phyloP scores from a whole-genome alignment of 768 basidiomycete species.

The Antrodiella citrinella region DNA sequence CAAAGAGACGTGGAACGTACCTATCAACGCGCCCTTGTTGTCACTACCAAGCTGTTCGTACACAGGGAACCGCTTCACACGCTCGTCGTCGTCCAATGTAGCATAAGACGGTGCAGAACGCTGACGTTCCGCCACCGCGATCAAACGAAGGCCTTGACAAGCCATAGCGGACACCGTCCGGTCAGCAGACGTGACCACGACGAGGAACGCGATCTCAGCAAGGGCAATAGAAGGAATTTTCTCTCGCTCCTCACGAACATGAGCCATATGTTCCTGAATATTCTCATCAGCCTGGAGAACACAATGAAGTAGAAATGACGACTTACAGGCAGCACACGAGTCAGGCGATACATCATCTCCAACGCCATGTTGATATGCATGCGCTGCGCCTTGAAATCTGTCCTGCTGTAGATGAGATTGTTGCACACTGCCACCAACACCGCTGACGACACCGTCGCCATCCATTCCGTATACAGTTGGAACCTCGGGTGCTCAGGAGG shows the following conservation, averaged over 20 bases:
- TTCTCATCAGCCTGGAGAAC: neutral
- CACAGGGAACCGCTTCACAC: conserved; percentile 60
- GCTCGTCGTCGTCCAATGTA: conserved; percentile 49
- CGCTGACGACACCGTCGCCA: conserved; percentile 41
- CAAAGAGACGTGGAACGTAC: conserved; percentile 31
- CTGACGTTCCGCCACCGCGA: conserved; percentile 61
- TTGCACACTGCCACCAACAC: conserved; percentile 40
- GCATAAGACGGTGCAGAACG: conserved; percentile 46
- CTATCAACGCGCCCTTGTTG: conserved; percentile 59
- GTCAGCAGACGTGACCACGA: conserved; percentile 63
- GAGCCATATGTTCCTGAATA: neutral
- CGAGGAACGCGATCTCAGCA: conserved; percentile 65
- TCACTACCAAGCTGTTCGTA: conserved; percentile 72
- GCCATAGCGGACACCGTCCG: conserved; percentile 59
- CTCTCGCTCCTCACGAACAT: conserved; percentile 10
- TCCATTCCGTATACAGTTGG: conserved; percentile 27
- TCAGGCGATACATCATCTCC: conserved; percentile 51
- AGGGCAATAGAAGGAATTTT: conserved; percentile 60
- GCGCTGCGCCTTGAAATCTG: conserved; percentile 53
- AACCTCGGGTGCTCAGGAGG: conserved; percentile 27
- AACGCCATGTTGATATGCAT: conserved; percentile 62
- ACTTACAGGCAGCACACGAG: conserved; percentile 39
- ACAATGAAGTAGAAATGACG: neutral
- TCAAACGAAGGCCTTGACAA: conserved; percentile 56
- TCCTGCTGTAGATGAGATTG: conserved; percentile 51